These are phyloP conservation scores for Astragalus membranaceus DNA, from an alignment of 306 rosid species.

Conservation along the genomic window DNA sequence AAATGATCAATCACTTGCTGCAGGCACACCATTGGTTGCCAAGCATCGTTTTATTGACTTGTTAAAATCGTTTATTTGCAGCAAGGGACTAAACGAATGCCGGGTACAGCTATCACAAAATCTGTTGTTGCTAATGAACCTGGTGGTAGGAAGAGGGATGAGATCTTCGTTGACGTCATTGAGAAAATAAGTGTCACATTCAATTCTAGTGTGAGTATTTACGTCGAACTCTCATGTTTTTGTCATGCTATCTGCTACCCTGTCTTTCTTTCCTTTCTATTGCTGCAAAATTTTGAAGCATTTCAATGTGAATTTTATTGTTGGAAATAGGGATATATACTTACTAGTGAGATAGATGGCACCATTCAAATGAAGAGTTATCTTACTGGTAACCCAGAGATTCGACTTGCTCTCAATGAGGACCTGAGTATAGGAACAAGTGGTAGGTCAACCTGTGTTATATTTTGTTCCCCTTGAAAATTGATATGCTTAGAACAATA, in stretches of 20 bases:
- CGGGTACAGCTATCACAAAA: constrained; percentile 77
- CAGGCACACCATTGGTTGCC: constrained; percentile 2
- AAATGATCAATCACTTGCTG: background rate
- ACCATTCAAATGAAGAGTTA: constrained; percentile 98
- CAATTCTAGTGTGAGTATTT: constrained; percentile 79
- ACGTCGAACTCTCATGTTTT: background rate
- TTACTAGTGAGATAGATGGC: constrained; percentile 95
- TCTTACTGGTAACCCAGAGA: constrained; percentile 89
- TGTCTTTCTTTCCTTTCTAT: background rate
- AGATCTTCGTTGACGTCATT: constrained; percentile 85
- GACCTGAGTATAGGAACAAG: constrained; percentile 76
- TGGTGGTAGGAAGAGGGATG: constrained; percentile 89
- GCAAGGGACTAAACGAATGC: constrained; percentile 90
- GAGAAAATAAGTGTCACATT: constrained; percentile 95
- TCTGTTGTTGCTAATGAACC: constrained; percentile 91
- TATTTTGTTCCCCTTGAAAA: constrained; percentile 10
- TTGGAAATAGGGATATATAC: constrained; percentile 73
- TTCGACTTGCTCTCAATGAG: constrained; percentile 86
- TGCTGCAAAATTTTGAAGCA: constrained; percentile 8
- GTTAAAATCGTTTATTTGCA: constrained; percentile 28
- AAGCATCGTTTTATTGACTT: constrained; percentile 21
- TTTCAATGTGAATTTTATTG: constrained; percentile 14
- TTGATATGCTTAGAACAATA: background rate
- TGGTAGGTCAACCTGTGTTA: constrained; percentile 50
- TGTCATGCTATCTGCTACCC: background rate